Evolutionary conservation across 805 yeast species (phyloP).

Genomic region (Candida tallmaniae): DNA sequence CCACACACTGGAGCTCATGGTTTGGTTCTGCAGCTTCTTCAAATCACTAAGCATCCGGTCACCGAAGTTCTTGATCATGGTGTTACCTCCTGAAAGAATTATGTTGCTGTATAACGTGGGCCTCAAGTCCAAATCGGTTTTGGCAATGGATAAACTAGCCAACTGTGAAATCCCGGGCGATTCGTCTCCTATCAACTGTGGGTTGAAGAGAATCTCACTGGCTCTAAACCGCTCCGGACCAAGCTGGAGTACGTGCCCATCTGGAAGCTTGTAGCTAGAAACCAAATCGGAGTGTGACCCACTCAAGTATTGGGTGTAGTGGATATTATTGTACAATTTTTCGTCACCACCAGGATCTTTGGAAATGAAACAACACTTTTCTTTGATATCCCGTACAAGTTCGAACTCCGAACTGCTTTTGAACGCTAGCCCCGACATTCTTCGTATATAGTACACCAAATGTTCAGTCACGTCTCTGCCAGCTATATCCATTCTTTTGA

Average conservation of each 20-base stretch:
- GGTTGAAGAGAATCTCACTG: constrained; percentile 79
- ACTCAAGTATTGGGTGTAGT: constrained; percentile 7
- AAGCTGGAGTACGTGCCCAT: constrained; percentile 64
- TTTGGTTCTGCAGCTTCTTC: constrained; percentile 20
- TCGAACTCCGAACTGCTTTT: constrained; percentile 77
- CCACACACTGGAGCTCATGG: constrained; percentile 7
- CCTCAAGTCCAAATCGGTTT: constrained; percentile 77
- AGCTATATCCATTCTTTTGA: constrained; percentile 72
- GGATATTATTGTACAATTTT: constrained; percentile 31
- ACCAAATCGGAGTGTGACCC: constrained; percentile 21
- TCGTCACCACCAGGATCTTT: constrained; percentile 55
- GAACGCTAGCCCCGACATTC: constrained; percentile 56
- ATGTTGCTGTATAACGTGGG: constrained; percentile 64
- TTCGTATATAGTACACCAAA: constrained; percentile 63
- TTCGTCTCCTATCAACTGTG: constrained; percentile 76
- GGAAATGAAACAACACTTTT: constrained; percentile 64
- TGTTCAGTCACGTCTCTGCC: constrained; percentile 84
- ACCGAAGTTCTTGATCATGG: constrained; percentile 74
- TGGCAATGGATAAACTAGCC: constrained; percentile 56
- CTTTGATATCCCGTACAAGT: constrained; percentile 74
- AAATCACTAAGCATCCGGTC: constrained; percentile 70
- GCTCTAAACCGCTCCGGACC: constrained; percentile 71
- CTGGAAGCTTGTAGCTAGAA: constrained; percentile 64
- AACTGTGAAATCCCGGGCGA: constrained; percentile 63
- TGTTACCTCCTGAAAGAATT: constrained; percentile 81